A percentile compares a stretch with the other conserved stretches of the same genome.
These are phyloP conservation scores for Neoarthrinium moseri DNA, from an alignment of 2,329 filamentous ascomycete genomes.

Conservation along the genomic window DNA sequence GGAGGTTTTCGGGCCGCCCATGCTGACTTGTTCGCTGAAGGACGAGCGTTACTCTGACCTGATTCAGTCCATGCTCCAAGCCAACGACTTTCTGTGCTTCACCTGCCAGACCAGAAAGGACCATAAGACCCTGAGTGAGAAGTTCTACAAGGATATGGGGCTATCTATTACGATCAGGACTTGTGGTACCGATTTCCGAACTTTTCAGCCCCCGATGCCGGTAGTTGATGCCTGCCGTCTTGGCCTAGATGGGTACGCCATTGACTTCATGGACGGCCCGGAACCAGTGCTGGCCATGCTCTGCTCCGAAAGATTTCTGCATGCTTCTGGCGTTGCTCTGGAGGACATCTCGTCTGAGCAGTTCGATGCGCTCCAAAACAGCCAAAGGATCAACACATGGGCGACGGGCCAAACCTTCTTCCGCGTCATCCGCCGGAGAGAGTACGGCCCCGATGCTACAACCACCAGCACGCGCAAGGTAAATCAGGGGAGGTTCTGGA, in stretches of 20 bases:
- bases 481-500: conserved; percentile 66
- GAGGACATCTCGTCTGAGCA: conserved; percentile 64
- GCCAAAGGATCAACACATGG: conserved; percentile 63
- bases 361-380: conserved; percentile 62
- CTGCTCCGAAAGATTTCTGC: conserved; percentile 69
- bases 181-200: conserved; percentile 50
- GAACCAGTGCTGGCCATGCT: conserved; percentile 84
- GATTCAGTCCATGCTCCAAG: conserved; percentile 50
- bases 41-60: conserved; percentile 63
- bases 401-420: conserved; percentile 66
- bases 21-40: conserved; percentile 77
- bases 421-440: conserved; percentile 66
- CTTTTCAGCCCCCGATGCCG: conserved; percentile 55
- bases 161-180: conserved; percentile 73
- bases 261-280: conserved; percentile 79
- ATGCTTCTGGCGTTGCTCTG: conserved; percentile 65
- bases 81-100: conserved; percentile 61
- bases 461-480: conserved; percentile 68
- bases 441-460: conserved; percentile 75
- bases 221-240: conserved; percentile 50
- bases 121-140: conserved; percentile 67
- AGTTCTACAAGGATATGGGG: conserved; percentile 61
- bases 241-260: conserved; percentile 78
- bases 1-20: conserved; percentile 76
- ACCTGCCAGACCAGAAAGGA: conserved; percentile 76